Base-by-base conservation (phyloP, 345 rosid genomes). In the Limnanthes douglasii region DNA sequence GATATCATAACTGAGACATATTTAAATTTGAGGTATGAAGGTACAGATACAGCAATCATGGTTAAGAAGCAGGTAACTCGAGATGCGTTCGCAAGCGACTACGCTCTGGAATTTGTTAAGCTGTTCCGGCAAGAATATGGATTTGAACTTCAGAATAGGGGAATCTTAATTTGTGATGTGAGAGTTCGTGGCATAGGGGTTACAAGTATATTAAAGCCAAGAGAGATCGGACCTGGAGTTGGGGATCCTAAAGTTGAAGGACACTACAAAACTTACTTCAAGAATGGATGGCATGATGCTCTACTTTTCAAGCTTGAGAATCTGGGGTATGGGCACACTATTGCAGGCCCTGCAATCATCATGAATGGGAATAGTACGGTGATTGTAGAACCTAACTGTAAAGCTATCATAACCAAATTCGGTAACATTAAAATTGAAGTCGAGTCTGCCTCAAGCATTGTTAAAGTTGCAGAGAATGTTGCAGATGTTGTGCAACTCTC, bases 351-450 rank as follows among this genome's bases (percentile, higher is more conserved):
- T 48, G 79, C 79, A 9, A 68, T 90, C 54, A 74, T 90, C 70
- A 90, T 90, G 95, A 90, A 90, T 31, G 98, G 98, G 11, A 90
- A 81, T 38, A 84, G 95, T 59, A 90, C 98, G 6, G 94, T 90
- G 41, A 67, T 83, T 34, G 81, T 88, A 29, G 97, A 88, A 51
- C 97, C 97, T 24, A 63, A 52, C 28, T 90, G 95, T 57, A 66
- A 64, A 55, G 84, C 98, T 41, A 39, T 50, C 33, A 68, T 84
- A 45, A 90, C 98, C 1, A 72, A 79, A 48, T 79, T 76, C 46
- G 95, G 98, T 18, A 90, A 90, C 73, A 74, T 90, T 19, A 90
- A 56, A 61, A 70, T 90, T 20, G 79, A 77, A 54, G 43, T 79
- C 3, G 86, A 68, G 24, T 63, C 84, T 8, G 21, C 41, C 30